Conservation (phyloP, 768 basidiomycete species). For the Crassisporium funariophilum region DNA sequence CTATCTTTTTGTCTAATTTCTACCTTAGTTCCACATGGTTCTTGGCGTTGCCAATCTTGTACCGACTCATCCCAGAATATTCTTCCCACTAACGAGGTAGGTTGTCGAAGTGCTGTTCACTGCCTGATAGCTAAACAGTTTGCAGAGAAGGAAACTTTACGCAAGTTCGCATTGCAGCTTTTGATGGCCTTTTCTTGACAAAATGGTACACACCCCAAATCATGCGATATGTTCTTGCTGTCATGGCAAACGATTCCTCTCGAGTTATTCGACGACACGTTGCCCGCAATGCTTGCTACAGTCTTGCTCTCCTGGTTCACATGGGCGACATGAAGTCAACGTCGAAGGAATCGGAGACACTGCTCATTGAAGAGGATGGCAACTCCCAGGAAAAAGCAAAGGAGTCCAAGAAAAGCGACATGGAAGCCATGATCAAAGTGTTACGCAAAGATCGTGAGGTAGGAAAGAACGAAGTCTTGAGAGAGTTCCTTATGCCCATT, state of each 20-base stretch:
- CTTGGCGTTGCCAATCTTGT: constrained; percentile 77
- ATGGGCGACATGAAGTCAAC: constrained; percentile 89
- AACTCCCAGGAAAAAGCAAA: constrained; percentile 67
- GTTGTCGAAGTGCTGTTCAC: constrained; percentile 19
- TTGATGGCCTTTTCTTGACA: constrained; percentile 89
- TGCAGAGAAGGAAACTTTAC: constrained; percentile 90
- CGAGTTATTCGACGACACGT: constrained; percentile 84
- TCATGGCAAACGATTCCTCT: constrained; percentile 86
- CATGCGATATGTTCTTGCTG: constrained; percentile 85
- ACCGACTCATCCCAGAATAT: constrained; percentile 73
- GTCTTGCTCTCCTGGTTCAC: constrained; percentile 80
- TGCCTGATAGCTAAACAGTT: constrained; percentile 9
- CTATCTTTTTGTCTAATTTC: constrained; percentile 5
- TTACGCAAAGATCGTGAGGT: constrained; percentile 87
- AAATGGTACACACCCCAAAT: constrained; percentile 86
- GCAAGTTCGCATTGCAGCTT: constrained; percentile 89
- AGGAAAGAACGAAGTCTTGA: constrained; percentile 74
- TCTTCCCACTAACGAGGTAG: constrained; percentile 89
- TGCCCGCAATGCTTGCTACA: constrained; percentile 82
- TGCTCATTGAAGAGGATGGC: constrained; percentile 88
- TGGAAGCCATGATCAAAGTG: constrained; percentile 83
- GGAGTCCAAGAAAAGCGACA: constrained; percentile 80
- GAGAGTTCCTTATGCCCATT: constrained; percentile 81
- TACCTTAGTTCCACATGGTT: constrained; percentile 74
- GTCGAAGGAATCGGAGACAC: constrained; percentile 70